These are phyloP conservation scores for Artemisia argyi DNA, from an alignment of 129 eudicot genomes.

Conservation along the genomic window DNA sequence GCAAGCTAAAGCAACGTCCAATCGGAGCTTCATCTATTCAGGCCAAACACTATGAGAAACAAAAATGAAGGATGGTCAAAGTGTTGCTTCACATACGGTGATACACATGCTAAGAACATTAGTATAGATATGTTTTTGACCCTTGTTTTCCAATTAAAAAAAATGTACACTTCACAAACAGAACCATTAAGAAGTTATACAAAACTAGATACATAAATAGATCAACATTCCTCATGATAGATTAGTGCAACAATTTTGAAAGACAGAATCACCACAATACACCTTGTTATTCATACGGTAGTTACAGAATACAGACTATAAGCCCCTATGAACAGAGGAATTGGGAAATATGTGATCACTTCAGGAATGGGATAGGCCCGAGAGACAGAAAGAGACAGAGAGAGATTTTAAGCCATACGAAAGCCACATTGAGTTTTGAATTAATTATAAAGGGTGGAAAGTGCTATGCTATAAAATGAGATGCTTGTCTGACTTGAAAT, in stretches of 20 bases:
- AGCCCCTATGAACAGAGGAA: too few species aligned
- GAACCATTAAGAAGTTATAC: not conserved
- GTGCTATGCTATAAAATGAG: constrained; percentile 12
- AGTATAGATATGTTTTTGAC: not conserved
- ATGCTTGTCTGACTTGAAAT: constrained; percentile 25
- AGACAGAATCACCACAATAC: constrained; percentile 2
- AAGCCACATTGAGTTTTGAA: constrained; percentile 17
- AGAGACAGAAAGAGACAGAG: too few species aligned
- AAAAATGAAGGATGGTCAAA: constrained; percentile 16
- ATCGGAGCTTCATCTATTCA: constrained; percentile 53
- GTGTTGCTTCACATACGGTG: constrained; percentile 10
- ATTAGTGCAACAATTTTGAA: constrained; percentile 4
- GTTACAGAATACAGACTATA: too few species aligned
- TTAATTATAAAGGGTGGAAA: constrained; percentile 1
- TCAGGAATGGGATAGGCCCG: too few species aligned
- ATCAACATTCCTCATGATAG: constrained; percentile 6
- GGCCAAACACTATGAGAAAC: constrained; percentile 33
- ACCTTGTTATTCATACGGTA: not conserved
- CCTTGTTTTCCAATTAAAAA: constrained; percentile 8
- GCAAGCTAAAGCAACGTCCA: constrained; percentile 42
- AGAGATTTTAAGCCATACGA: constrained; percentile 3
- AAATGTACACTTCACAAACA: not conserved
- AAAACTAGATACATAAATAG: not conserved
- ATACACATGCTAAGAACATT: constrained; percentile 2
- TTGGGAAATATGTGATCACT: too few species aligned